Evolutionary conservation across 2,329 filamentous ascomycete genomes (phyloP).

Genomic region (Aureobasidium sp.): DNA sequence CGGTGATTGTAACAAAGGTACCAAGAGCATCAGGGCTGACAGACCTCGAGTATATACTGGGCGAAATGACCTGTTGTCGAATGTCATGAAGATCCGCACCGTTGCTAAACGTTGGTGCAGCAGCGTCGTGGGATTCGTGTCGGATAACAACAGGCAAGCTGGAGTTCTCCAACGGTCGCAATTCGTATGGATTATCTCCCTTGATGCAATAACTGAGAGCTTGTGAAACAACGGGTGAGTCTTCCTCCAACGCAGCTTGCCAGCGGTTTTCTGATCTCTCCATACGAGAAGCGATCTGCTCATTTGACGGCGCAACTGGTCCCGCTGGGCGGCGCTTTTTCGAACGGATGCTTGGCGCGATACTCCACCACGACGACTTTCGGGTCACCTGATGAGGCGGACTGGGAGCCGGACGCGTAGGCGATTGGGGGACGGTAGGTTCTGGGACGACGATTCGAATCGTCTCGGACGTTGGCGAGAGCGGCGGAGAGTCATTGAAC

Average conservation of each 20-base stretch:
- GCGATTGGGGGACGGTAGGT: background rate
- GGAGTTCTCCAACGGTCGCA: constrained; percentile 18
- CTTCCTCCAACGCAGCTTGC: constrained; percentile 32
- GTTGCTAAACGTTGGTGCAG: background rate
- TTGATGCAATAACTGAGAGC: constrained; percentile 18
- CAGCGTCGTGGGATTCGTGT: background rate
- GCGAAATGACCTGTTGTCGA: constrained; percentile 27
- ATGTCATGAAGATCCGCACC: constrained; percentile 6
- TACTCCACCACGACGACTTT: constrained; percentile 5
- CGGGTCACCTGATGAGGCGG: background rate
- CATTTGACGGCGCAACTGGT: constrained; percentile 23
- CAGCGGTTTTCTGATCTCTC: constrained; percentile 32
- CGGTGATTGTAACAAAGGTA: constrained; percentile 35
- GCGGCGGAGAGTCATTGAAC: background rate
- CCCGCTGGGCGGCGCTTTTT: background rate
- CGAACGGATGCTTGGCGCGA: background rate
- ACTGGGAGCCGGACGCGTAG: background rate
- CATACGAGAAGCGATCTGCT: constrained; percentile 31
- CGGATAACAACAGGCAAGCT: constrained; percentile 8
- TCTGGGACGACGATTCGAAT: constrained; percentile 28
- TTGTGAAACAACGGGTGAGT: constrained; percentile 22
- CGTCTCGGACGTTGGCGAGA: constrained; percentile 14
- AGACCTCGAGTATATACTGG: constrained; percentile 39
- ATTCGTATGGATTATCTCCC: constrained; percentile 24
- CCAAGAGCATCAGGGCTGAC: constrained; percentile 21